Percentiles rank a stretch among this genome's conserved stretches.
phyloP scores from a whole-genome alignment of 2,329 filamentous ascomycete species.

The Aspergillus bombycis region DNA sequence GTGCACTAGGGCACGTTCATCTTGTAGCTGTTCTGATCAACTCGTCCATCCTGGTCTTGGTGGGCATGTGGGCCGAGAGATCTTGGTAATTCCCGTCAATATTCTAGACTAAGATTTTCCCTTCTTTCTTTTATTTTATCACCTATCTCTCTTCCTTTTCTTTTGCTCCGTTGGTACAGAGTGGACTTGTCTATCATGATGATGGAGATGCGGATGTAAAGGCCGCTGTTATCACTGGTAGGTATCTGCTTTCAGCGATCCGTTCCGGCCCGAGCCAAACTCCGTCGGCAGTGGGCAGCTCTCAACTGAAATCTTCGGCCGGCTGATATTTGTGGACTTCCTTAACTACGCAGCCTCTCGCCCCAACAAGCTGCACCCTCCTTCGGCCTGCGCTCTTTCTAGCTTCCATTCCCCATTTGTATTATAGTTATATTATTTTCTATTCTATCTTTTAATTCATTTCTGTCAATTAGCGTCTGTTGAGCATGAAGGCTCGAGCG shows the following conservation, averaged over 20 bases:
- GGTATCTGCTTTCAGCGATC: conserved; percentile 5
- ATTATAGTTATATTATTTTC: conserved; percentile 5
- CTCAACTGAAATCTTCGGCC: conserved; percentile 17
- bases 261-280: conserved; percentile 26
- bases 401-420: neutral
- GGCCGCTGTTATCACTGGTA: neutral
- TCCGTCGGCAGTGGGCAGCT: conserved; percentile 11
- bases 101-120: conserved; percentile 14
- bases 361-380: neutral
- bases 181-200: neutral
- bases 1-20: conserved; percentile 15
- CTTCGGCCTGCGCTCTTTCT: neutral
- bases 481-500: conserved; percentile 44
- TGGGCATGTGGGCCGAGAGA: conserved; percentile 11
- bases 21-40: conserved; percentile 19
- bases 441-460: neutral
- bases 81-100: conserved; percentile 18
- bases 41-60: conserved; percentile 14
- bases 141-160: neutral
- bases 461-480: conserved; percentile 11
- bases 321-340: conserved; percentile 13
- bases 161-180: neutral
- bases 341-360: neutral
- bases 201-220: neutral
- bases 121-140: neutral